Conservation (phyloP, 2,329 filamentous ascomycete species). For the Monosporascus sp. region DNA sequence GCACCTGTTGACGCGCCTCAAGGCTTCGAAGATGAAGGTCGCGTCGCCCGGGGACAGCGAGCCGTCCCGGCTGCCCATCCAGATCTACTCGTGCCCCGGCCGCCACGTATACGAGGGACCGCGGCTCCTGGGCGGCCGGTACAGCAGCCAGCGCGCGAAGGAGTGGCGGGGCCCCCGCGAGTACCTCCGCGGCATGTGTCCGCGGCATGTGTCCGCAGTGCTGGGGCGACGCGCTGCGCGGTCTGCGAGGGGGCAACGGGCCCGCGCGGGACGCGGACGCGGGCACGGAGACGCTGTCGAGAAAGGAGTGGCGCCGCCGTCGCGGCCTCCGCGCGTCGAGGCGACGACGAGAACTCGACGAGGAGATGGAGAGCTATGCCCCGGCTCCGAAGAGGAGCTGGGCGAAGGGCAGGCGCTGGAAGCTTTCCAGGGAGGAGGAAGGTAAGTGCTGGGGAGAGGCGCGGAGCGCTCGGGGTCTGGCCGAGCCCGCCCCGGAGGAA, state of each 20-base stretch:
- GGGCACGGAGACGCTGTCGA: background rate
- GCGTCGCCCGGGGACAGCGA: background rate
- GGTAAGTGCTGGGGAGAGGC: too few species aligned
- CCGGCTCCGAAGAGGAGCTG: background rate
- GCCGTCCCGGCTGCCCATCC: background rate
- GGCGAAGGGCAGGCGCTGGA: background rate
- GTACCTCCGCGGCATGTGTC: background rate
- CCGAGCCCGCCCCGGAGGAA: too few species aligned
- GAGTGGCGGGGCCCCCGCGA: background rate
- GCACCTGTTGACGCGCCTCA: background rate
- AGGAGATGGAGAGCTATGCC: background rate
- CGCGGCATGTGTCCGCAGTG: background rate
- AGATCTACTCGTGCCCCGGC: background rate
- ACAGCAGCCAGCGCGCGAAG: background rate
- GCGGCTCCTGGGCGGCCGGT: background rate
- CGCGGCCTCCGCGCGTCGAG: background rate
- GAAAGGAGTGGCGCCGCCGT: background rate
- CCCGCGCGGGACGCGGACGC: background rate
- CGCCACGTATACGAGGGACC: background rate
- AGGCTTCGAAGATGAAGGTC: background rate
- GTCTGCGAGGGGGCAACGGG: background rate
- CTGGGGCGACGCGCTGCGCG: background rate
- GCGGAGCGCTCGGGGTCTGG: too few species aligned
- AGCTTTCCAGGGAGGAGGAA: background rate
- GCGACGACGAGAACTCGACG: background rate